These are phyloP conservation scores for Magnolia sinica DNA, from an alignment of 164 flowering plant genomes.

Conservation along the genomic window DNA sequence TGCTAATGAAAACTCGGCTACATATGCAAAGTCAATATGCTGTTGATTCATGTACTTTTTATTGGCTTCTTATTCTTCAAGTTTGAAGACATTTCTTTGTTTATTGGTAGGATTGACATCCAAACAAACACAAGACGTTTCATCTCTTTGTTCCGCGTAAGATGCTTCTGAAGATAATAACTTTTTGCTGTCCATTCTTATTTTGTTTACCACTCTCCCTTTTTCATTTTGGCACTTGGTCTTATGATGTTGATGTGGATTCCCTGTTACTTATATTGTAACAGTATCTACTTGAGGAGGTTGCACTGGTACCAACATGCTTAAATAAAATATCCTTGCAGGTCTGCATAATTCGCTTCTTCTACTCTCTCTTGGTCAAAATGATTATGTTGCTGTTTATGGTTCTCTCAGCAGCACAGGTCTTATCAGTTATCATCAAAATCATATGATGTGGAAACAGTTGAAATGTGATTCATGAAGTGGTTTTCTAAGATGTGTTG, in stretches of 20 bases:
- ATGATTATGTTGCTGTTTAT: neutral
- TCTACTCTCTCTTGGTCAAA: neutral
- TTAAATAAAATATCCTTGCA: slow-evolving; percentile 69
- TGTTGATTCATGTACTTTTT: neutral
- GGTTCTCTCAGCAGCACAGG: neutral
- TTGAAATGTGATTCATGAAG: neutral
- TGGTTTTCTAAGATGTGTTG: neutral
- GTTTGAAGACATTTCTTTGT: neutral
- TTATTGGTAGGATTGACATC: slow-evolving; percentile 79
- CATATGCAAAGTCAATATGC: neutral
- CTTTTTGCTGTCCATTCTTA: neutral
- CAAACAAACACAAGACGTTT: slow-evolving; percentile 80
- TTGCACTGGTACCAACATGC: slow-evolving; percentile 55
- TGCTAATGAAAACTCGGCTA: neutral
- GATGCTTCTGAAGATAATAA: slow-evolving; percentile 7
- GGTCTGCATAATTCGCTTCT: slow-evolving; percentile 34
- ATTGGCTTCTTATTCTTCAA: neutral
- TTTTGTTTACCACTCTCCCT: neutral
- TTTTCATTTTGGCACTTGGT: neutral
- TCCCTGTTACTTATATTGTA: slow-evolving; percentile 4
- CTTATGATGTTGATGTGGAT: neutral
- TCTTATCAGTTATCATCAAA: neutral
- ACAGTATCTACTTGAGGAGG: slow-evolving; percentile 94
- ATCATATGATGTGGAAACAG: neutral
- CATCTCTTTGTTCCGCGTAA: slow-evolving; percentile 73